These are phyloP conservation scores for Ceratocystis lukuohia DNA, from an alignment of 2,329 filamentous ascomycete genomes.

Conservation along the genomic window DNA sequence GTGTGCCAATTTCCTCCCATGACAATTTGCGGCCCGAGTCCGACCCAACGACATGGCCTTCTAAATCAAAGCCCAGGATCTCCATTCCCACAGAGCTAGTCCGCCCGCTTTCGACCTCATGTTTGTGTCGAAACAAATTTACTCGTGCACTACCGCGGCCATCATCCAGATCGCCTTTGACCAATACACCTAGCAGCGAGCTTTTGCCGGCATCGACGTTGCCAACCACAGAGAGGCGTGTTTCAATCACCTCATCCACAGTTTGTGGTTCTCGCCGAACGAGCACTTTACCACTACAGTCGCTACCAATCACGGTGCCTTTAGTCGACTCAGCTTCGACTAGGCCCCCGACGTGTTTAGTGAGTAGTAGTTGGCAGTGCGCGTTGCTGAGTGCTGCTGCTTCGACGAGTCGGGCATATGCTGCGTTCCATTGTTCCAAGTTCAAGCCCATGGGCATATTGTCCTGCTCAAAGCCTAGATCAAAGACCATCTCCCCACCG, in stretches of 20 bases:
- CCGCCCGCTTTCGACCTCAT: conserved; percentile 88
- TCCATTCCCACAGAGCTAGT: conserved; percentile 98
- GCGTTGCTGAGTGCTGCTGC: conserved; percentile 54
- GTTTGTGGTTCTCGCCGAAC: conserved; percentile 60
- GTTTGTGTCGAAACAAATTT: conserved; percentile 93
- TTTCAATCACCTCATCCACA: conserved; percentile 85
- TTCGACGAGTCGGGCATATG: conserved; percentile 50
- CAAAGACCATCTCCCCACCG: conserved; percentile 79
- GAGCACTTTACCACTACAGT: conserved; percentile 73
- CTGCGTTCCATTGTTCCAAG: conserved; percentile 59
- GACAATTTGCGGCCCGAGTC: conserved; percentile 74
- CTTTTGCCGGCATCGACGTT: conserved; percentile 97
- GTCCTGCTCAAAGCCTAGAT: conserved; percentile 81
- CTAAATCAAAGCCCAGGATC: conserved; percentile 91
- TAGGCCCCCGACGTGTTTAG: conserved; percentile 74
- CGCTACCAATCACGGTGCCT: conserved; percentile 37
- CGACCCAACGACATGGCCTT: conserved; percentile 68
- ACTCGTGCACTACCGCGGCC: conserved; percentile 86
- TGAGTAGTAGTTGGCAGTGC: conserved; percentile 70
- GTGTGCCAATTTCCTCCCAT: conserved; percentile 95
- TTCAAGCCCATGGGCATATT: conserved; percentile 72
- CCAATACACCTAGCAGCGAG: conserved; percentile 86
- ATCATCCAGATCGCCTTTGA: conserved; percentile 91
- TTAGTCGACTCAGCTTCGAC: conserved; percentile 58
- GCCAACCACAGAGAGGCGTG: conserved; percentile 87